These are phyloP conservation scores for Candida sphagnicola DNA, from an alignment of 805 yeast species.

Conservation along the genomic window DNA sequence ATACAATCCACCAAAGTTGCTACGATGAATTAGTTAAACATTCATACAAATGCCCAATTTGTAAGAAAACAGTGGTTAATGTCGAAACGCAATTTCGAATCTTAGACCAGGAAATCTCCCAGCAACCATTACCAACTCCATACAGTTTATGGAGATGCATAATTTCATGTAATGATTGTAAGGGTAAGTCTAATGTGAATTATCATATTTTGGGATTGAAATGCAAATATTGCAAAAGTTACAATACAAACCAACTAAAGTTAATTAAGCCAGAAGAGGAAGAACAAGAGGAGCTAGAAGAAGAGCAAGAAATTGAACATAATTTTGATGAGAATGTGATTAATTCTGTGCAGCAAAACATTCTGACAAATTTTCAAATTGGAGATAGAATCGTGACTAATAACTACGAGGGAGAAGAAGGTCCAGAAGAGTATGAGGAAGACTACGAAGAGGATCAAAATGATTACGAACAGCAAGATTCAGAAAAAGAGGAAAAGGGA, in stretches of 20 bases:
- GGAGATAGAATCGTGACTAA: constrained; percentile 24
- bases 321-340: constrained; percentile 16
- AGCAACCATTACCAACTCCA: constrained; percentile 78
- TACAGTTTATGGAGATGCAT: constrained; percentile 72
- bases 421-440: constrained; percentile 17
- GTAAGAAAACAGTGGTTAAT: constrained; percentile 78
- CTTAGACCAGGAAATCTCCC: constrained; percentile 74
- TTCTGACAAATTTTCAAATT: constrained; percentile 34
- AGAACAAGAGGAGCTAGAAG: constrained; percentile 26
- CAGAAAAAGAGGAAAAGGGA: constrained; percentile 14
- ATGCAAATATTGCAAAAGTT: constrained; percentile 83
- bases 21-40: constrained; percentile 78
- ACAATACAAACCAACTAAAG: constrained; percentile 74
- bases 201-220: constrained; percentile 85
- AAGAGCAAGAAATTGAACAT: constrained; percentile 8
- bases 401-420: constrained; percentile 18
- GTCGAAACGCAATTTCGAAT: constrained; percentile 88
- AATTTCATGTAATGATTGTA: constrained; percentile 82
- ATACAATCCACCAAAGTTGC: constrained; percentile 85
- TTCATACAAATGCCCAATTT: constrained; percentile 87
- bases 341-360: constrained; percentile 30
- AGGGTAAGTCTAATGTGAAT: constrained; percentile 67
- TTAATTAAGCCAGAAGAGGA: constrained; percentile 64
- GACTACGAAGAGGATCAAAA: constrained; percentile 3
- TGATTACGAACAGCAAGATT: constrained; percentile 15